Base-by-base conservation (phyloP, 768 basidiomycete genomes). In the Tulasnella sp. region DNA sequence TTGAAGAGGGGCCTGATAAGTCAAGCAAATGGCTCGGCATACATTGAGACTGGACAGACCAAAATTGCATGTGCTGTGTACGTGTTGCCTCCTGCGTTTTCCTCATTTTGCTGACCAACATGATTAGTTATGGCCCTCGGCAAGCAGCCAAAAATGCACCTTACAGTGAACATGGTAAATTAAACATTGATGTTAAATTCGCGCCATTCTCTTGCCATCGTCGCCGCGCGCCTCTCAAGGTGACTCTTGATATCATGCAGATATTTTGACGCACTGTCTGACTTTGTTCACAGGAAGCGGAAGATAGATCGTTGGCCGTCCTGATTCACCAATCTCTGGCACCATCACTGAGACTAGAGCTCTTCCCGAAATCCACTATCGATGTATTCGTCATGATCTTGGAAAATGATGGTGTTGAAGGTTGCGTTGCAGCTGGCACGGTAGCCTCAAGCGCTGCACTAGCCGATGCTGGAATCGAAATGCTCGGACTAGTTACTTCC, bases 11-110 rank as follows among this genome's bases (percentile, higher is more conserved):
- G 91, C 7, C 69, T 98, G 12, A 89, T 95, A 48, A 83, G 69
- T 55, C 90, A 95, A 66, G 93, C 95, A 1, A 92, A 90, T 61
- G 95, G 95, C 1, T 95, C 91, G 15, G 91, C 90, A 9, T 99
- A 98, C 62, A 85, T 99, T 58, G 95, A 99, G 67, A 84, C 83
- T 1, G 83, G 85, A 51, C 75, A 75, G 49, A 86, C 87, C 0
- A 99, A 99, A 68, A 79, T 99, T 56, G 91, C 90, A 4, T 95
- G 90, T 63, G 90, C 95, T 35, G 87, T 98, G 92, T 96, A 59
- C 60, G 84, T 74, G 34, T 37, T 41, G 51, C 44, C 54, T 45
- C 31, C 43, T 35, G 8, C 48, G 54, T 35, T n/a, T 19, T 34
- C 37, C 46, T 9, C 44, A 39, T 16, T 42, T 29, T 48, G 22